Percentiles rank a stretch among this genome's conserved stretches.
Evolutionary conservation across 2,329 filamentous ascomycete species (phyloP).

Genomic region (Macrophomina phaseolina): DNA sequence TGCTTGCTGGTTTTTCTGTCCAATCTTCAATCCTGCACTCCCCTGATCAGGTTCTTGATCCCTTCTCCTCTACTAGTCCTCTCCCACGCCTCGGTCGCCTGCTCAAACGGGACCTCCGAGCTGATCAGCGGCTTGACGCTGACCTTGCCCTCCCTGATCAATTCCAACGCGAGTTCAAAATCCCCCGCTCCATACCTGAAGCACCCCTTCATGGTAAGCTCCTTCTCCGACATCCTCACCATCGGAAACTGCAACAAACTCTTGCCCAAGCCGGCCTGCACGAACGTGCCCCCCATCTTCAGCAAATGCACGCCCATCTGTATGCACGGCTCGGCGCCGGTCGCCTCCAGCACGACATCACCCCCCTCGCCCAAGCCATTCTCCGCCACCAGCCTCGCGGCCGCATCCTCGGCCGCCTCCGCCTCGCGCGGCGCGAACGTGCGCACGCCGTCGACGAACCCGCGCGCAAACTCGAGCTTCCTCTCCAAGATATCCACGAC

Average conservation of each 20-base stretch:
- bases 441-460: conserved; percentile 60
- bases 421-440: conserved; percentile 23
- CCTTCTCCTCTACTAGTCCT: conserved; percentile 40
- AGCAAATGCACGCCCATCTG: conserved; percentile 31
- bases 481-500: conserved; percentile 78
- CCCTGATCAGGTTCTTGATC: conserved; percentile 43
- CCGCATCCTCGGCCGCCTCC: neutral
- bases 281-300: conserved; percentile 32
- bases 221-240: conserved; percentile 24
- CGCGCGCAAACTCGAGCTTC: conserved; percentile 75
- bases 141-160: conserved; percentile 35
- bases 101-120: conserved; percentile 38
- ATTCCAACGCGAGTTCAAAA: conserved; percentile 38
- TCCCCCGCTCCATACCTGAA: conserved; percentile 42
- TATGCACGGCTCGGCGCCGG: conserved; percentile 35
- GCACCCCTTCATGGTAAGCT: conserved; percentile 38
- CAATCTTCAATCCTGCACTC: conserved; percentile 32
- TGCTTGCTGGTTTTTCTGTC: too few relatives aligned
- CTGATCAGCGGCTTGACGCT: conserved; percentile 40
- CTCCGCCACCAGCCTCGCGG: conserved; percentile 28
- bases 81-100: conserved; percentile 40
- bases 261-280: conserved; percentile 36
- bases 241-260: conserved; percentile 2
- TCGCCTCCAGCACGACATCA: conserved; percentile 37
- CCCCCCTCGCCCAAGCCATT: conserved; percentile 28